Conservation (phyloP, 805 yeast species). For the Myxozyma melibiosi region DNA sequence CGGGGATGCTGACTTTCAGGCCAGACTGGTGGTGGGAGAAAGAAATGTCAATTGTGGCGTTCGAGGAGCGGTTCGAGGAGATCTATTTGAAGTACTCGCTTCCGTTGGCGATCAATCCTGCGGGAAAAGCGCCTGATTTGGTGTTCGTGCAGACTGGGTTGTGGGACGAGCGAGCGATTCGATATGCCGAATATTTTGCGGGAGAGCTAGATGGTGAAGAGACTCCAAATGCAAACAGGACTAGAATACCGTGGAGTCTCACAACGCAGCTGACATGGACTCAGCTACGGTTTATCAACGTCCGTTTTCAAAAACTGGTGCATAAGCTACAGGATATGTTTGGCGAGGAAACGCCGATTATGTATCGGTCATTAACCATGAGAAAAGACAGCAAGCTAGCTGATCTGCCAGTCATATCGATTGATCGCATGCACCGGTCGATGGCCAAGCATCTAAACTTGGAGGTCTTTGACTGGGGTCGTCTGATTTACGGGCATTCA, state of each 20-base stretch:
- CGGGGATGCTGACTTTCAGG: constrained; percentile 22
- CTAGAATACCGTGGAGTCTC: neutral
- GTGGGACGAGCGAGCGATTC: constrained; percentile 31
- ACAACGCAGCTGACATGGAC: constrained; percentile 20
- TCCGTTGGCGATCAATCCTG: constrained; percentile 2
- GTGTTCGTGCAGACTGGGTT: constrained; percentile 26
- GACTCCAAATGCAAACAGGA: neutral
- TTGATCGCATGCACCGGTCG: constrained; percentile 24
- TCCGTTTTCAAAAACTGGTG: constrained; percentile 19
- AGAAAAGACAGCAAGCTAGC: constrained; percentile 9
- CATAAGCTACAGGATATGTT: constrained; percentile 5
- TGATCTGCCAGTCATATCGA: constrained; percentile 3
- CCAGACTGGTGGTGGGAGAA: constrained; percentile 32
- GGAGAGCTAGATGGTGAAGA: neutral
- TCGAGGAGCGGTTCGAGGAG: constrained; percentile 26
- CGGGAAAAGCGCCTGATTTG: constrained; percentile 22
- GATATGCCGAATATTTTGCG: constrained; percentile 5
- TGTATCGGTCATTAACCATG: constrained; percentile 24
- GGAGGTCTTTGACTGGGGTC: constrained; percentile 23
- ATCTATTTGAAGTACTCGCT: constrained; percentile 6
- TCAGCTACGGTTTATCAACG: constrained; percentile 24
- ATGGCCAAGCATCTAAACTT: constrained; percentile 7
- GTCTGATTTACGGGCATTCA: constrained; percentile 8
- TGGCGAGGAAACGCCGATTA: constrained; percentile 23
- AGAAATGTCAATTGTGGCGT: constrained; percentile 22